Evolutionary conservation across 257 asterid genomes (phyloP).

Genomic region (Solanum corneliomulleri): DNA sequence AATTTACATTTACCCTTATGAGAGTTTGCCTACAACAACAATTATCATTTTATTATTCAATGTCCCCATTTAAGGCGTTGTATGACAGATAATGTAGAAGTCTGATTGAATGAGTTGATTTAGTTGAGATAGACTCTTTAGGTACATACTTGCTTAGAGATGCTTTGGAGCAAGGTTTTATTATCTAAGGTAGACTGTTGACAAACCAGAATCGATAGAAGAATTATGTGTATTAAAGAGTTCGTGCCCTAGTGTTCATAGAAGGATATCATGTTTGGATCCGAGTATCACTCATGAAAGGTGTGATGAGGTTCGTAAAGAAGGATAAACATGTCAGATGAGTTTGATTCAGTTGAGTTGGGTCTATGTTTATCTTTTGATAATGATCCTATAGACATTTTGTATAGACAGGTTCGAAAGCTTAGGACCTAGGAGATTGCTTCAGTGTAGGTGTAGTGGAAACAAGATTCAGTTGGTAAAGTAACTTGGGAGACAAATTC

Average conservation of each 20-base stretch:
- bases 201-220: rapidly evolving
- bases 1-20: background rate
- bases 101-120: no score
- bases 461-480: background rate
- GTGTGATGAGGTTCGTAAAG: background rate
- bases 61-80: background rate
- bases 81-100: background rate
- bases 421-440: background rate
- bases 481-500: background rate
- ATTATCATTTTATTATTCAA: no score
- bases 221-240: background rate
- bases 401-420: background rate
- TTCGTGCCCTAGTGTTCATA: background rate
- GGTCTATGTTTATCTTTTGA: background rate
- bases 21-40: background rate
- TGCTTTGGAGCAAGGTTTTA: no score
- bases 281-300: no score
- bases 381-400: background rate
- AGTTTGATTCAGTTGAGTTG: background rate
- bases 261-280: background rate
- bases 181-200: background rate
- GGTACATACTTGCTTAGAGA: background rate
- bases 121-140: background rate
- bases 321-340: background rate
- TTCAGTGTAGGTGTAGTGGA: background rate